Conservation (phyloP, 225 moss, liverwort and hornwort genomes). For the Sphagnum tenellum region DNA sequence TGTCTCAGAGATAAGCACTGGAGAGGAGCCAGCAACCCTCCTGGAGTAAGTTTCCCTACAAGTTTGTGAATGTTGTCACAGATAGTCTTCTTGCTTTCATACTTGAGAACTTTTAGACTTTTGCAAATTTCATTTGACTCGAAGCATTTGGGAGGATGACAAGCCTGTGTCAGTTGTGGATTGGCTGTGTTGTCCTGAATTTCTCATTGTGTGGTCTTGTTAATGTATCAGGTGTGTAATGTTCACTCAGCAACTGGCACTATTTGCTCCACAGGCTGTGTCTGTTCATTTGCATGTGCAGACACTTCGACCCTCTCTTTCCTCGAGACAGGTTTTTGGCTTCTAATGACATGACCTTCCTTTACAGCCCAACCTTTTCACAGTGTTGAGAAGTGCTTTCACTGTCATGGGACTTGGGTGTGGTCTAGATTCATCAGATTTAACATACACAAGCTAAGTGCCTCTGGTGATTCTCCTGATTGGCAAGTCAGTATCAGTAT, state of each 20-base stretch:
- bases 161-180: too few species aligned
- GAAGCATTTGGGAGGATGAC: too few species aligned
- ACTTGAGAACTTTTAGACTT: not conserved
- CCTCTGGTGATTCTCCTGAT: too few species aligned
- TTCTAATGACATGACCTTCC: too few species aligned
- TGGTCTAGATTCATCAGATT: too few species aligned
- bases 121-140: too few species aligned
- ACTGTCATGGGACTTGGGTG: too few species aligned
- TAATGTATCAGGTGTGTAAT: conserved; percentile 62
- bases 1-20: conserved; percentile 84
- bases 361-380: not conserved
- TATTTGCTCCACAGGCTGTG: conserved; percentile 93
- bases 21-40: conserved; percentile 87
- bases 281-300: conserved; percentile 89
- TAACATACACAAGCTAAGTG: too few species aligned
- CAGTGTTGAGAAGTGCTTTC: not conserved
- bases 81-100: not conserved
- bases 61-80: conserved; percentile 1
- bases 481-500: too few species aligned
- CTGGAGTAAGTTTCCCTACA: conserved; percentile 57
- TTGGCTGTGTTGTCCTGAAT: too few species aligned
- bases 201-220: too few species aligned
- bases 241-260: conserved; percentile 93
- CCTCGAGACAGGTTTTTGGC: conserved; percentile 73
- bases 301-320: conserved; percentile 81